These are phyloP conservation scores for Pichia sp. DNA, from an alignment of 1,139 yeast species.

Conservation along the genomic window DNA sequence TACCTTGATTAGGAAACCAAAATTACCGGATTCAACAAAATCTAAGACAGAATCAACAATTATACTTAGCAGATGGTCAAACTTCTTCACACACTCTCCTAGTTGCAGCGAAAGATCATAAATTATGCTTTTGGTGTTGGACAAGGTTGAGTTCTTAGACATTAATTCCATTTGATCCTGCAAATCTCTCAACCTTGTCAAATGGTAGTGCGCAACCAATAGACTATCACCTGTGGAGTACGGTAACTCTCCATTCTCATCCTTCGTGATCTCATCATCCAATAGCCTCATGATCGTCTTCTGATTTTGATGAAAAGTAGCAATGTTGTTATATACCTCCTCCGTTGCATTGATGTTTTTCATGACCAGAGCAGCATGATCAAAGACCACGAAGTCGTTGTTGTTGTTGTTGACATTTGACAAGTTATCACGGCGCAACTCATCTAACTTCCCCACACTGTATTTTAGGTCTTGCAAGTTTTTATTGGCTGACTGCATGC, in stretches of 20 bases:
- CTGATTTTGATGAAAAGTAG: conserved; percentile 50
- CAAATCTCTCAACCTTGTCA: conserved; percentile 71
- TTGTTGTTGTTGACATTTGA: conserved; percentile 21
- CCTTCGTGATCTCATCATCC: conserved; percentile 48
- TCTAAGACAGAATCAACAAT: conserved; percentile 34
- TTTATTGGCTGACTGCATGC: conserved; percentile 33
- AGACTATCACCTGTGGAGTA: conserved; percentile 42
- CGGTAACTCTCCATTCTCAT: conserved; percentile 47
- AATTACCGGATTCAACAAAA: conserved; percentile 42
- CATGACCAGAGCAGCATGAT: conserved; percentile 60
- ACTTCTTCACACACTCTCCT: conserved; percentile 47
- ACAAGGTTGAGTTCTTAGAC: conserved; percentile 40
- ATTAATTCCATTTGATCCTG: conserved; percentile 60
- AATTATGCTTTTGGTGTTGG: conserved; percentile 69
- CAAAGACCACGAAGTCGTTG: conserved; percentile 35
- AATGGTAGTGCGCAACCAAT: conserved; percentile 60
- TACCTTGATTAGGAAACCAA: conserved; percentile 62
- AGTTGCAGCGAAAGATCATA: conserved; percentile 53
- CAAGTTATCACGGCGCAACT: conserved; percentile 43
- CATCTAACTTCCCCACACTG: conserved; percentile 56
- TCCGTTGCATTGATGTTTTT: conserved; percentile 71
- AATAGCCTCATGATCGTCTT: conserved; percentile 50
- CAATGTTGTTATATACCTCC: conserved; percentile 59
- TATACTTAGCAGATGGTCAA: conserved; percentile 61
- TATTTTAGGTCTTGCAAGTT: conserved; percentile 47